phyloP scores from a whole-genome alignment of 495 filamentous ascomycete genomes.

The Aspergillus campestris region DNA sequence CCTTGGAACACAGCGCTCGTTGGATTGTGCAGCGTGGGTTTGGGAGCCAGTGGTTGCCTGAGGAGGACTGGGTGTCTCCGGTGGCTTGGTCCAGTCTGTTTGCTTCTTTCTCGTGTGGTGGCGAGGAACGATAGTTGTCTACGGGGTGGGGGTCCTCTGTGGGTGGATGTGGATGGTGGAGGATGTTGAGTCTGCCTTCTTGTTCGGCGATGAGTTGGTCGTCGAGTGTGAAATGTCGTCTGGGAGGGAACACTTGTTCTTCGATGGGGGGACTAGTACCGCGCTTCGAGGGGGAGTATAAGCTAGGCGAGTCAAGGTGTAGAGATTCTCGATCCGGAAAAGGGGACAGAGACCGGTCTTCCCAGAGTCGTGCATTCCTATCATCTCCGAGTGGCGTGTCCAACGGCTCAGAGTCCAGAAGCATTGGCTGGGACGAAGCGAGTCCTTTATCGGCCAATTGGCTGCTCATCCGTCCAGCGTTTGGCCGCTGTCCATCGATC shows the following conservation, averaged over 20 bases:
- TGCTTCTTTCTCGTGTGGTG: background rate
- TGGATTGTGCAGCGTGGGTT: slow-evolving; percentile 2
- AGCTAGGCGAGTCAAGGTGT: background rate
- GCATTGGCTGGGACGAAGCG: slow-evolving; percentile 30
- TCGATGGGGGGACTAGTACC: background rate
- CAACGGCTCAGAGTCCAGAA: slow-evolving; percentile 19
- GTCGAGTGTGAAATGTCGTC: slow-evolving; percentile 11
- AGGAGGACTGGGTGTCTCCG: background rate
- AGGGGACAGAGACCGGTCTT: background rate
- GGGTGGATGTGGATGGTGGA: background rate
- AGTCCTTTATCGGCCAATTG: background rate
- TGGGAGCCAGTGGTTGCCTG: slow-evolving; percentile 12
- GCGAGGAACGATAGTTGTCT: background rate
- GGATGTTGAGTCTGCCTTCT: slow-evolving; percentile 1
- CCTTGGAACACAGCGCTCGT: background rate
- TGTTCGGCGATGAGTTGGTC: slow-evolving; percentile 10
- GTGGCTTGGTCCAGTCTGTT: background rate
- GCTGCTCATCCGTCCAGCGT: background rate
- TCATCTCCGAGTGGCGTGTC: background rate
- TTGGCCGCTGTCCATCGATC: slow-evolving; percentile 17
- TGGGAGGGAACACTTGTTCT: background rate
- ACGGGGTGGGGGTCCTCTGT: background rate
- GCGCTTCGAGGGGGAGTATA: background rate
- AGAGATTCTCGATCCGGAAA: background rate
- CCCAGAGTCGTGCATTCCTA: background rate